Conservation (phyloP, 2,329 filamentous ascomycete species). For the Alternaria panax region DNA sequence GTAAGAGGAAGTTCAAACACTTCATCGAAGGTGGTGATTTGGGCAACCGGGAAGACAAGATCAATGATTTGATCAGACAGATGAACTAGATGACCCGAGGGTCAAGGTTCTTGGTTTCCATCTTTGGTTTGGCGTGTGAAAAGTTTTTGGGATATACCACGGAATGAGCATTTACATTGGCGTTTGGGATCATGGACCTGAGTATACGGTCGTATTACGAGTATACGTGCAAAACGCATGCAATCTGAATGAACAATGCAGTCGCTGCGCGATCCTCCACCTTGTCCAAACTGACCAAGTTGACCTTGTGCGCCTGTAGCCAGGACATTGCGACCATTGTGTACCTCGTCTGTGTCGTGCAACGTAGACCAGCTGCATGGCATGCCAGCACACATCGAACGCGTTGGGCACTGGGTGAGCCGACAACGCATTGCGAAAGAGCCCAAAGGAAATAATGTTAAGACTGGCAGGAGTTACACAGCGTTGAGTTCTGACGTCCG, state of each 20-base stretch:
- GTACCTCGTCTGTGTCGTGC: background rate
- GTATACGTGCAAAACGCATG: constrained; percentile 20
- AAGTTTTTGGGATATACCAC: constrained; percentile 28
- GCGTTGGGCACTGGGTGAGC: background rate
- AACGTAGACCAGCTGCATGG: background rate
- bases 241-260: constrained; percentile 15
- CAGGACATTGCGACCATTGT: background rate
- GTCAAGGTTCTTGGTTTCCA: constrained; percentile 8
- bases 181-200: constrained; percentile 21
- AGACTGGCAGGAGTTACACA: background rate
- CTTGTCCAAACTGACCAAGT: background rate
- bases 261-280: background rate
- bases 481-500: background rate
- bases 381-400: constrained; percentile 1
- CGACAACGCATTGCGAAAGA: background rate
- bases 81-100: constrained; percentile 80
- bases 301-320: background rate
- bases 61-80: constrained; percentile 94
- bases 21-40: constrained; percentile 98
- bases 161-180: constrained; percentile 32
- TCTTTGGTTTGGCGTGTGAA: constrained; percentile 18
- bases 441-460: background rate
- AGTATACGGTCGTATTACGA: constrained; percentile 22
- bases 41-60: constrained; percentile 98
- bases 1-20: constrained; percentile 97